These are phyloP conservation scores for Grifola frondosa DNA, from an alignment of 1,284 basidiomycete genomes.

Conservation along the genomic window DNA sequence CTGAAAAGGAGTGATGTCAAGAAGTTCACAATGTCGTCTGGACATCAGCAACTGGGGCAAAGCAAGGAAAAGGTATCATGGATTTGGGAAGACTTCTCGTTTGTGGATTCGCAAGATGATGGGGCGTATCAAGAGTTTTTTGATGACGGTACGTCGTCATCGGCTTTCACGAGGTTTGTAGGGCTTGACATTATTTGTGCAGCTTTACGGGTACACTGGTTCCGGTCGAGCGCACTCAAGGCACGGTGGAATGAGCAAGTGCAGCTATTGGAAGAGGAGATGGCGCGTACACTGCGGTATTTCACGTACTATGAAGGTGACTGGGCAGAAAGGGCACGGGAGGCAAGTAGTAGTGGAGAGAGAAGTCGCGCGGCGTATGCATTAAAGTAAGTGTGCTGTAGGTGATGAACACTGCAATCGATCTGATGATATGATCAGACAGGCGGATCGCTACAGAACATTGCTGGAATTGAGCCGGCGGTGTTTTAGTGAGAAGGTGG, in stretches of 20 bases:
- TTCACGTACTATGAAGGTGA: conserved; percentile 8
- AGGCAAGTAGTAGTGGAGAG: neutral
- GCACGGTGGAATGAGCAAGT: conserved; percentile 12
- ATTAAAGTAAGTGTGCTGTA: conserved; percentile 2
- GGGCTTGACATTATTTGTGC: too few species aligned
- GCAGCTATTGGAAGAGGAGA: conserved; percentile 10
- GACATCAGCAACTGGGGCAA: conserved; percentile 4
- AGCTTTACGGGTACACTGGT: conserved; percentile 16
- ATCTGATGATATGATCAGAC: neutral
- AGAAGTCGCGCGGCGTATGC: conserved; percentile 4
- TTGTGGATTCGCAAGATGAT: conserved; percentile 4
- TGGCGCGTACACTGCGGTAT: conserved; percentile 11
- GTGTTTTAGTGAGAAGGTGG: too few species aligned
- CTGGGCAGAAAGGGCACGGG: too few species aligned
- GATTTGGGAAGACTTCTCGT: conserved; percentile 17
- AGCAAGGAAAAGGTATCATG: conserved; percentile 11
- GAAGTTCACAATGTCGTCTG: conserved; percentile 6
- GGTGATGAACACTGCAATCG: too few species aligned
- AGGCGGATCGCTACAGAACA: neutral
- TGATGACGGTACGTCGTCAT: conserved; percentile 9
- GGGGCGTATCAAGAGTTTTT: conserved; percentile 3
- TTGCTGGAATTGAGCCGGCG: too few species aligned
- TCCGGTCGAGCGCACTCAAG: conserved; percentile 10
- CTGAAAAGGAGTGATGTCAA: conserved; percentile 6
- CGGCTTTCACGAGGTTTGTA: too few species aligned